A percentile compares a stretch with the other conserved stretches of the same genome.
Evolutionary conservation across 2,329 filamentous ascomycete species (phyloP).

Genomic region (Dothistroma pini): DNA sequence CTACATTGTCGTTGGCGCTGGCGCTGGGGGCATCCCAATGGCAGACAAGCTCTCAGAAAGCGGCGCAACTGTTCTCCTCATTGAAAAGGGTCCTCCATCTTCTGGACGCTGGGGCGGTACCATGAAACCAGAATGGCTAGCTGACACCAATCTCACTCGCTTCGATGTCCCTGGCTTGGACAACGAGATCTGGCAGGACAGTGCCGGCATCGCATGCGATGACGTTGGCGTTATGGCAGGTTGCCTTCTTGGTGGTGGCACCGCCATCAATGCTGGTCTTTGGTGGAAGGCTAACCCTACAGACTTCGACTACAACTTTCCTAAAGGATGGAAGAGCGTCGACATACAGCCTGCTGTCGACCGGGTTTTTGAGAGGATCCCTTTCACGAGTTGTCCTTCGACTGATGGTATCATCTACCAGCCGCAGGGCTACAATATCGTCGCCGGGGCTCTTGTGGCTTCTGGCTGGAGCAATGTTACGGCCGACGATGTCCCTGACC

Average conservation of each 20-base stretch:
- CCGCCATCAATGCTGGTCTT: constrained; percentile 64
- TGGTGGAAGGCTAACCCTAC: constrained; percentile 63
- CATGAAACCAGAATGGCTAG: constrained; percentile 59
- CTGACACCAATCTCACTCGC: constrained; percentile 60
- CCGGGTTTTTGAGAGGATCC: constrained; percentile 65
- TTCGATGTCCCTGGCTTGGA: constrained; percentile 70
- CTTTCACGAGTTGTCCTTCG: constrained; percentile 64
- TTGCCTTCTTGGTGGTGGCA: constrained; percentile 65
- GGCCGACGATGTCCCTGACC: constrained; percentile 56
- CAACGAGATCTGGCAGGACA: constrained; percentile 66
- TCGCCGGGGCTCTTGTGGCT: constrained; percentile 56
- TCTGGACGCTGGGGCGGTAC: constrained; percentile 63
- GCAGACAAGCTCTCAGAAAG: constrained; percentile 61
- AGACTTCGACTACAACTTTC: constrained; percentile 72
- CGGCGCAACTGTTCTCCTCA: constrained; percentile 61
- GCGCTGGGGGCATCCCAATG: constrained; percentile 58
- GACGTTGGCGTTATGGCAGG: constrained; percentile 72
- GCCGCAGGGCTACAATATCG: constrained; percentile 62
- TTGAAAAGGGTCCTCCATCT: constrained; percentile 50
- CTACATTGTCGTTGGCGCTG: constrained; percentile 63
- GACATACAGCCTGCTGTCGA: constrained; percentile 59
- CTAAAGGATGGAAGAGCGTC: constrained; percentile 63
- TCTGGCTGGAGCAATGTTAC: constrained; percentile 62
- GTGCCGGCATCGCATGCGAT: constrained; percentile 60
- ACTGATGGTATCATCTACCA: constrained; percentile 63